Evolutionary conservation across 805 yeast species (phyloP).

Genomic region (Teunomyces barrocoloradensis): DNA sequence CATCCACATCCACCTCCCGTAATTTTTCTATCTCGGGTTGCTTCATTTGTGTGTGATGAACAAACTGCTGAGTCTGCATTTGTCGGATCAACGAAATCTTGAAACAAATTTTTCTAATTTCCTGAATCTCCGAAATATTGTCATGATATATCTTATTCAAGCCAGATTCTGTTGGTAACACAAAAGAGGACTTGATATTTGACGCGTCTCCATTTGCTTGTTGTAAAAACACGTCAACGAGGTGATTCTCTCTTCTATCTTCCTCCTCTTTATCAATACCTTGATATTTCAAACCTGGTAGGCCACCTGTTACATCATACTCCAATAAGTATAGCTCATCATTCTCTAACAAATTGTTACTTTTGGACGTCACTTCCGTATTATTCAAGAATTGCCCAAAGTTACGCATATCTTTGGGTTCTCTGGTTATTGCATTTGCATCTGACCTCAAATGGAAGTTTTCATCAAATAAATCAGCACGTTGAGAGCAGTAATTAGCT

Average conservation of each 20-base stretch:
- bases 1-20: slow-evolving; percentile 74
- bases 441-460: slow-evolving; percentile 58
- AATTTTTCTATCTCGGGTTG: slow-evolving; percentile 65
- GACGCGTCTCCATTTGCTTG: slow-evolving; percentile 24
- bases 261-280: slow-evolving; percentile 50
- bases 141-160: slow-evolving; percentile 56
- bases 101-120: slow-evolving; percentile 82
- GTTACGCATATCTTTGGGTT: slow-evolving; percentile 65
- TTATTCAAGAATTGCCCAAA: slow-evolving; percentile 45
- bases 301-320: slow-evolving; percentile 77
- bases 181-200: slow-evolving; percentile 26
- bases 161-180: slow-evolving; percentile 47
- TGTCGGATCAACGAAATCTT: slow-evolving; percentile 85
- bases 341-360: slow-evolving; percentile 46
- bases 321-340: slow-evolving; percentile 72
- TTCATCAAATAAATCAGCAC: slow-evolving; percentile 63
- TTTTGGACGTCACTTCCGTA: slow-evolving; percentile 39
- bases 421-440: slow-evolving; percentile 67
- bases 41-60: slow-evolving; percentile 70
- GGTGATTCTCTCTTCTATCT: slow-evolving; percentile 32
- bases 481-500: slow-evolving; percentile 66
- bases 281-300: slow-evolving; percentile 60
- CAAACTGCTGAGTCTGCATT: slow-evolving; percentile 79
- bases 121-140: slow-evolving; percentile 80
- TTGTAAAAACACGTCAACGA: slow-evolving; percentile 34